A percentile compares a stretch with the other conserved stretches of the same genome.
These are phyloP conservation scores for Chloropicon primus DNA, from an alignment of 139 green algal genomes.

Conservation along the genomic window DNA sequence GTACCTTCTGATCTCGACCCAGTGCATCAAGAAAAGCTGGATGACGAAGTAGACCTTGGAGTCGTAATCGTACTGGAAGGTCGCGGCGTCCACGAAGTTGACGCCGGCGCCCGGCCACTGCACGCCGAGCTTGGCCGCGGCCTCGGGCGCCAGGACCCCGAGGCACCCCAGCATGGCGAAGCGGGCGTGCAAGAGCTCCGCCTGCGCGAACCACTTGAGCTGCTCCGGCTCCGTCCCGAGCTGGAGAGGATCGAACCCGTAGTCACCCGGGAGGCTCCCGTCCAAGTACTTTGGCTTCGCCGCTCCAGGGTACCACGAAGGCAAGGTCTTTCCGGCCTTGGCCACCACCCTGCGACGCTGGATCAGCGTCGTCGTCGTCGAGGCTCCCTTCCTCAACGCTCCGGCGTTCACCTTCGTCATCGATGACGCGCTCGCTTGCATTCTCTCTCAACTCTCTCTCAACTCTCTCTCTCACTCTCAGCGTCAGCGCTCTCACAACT, in stretches of 20 bases:
- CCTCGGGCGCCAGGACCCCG: conserved; percentile 20
- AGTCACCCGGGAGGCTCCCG: conserved; percentile 16
- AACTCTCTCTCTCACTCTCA: too few species aligned
- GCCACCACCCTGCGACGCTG: too few species aligned
- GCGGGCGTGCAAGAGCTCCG: conserved; percentile 31
- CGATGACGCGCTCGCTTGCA: too few species aligned
- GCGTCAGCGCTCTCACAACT: too few species aligned
- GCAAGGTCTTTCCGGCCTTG: background rate
- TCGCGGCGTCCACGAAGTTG: conserved; percentile 18
- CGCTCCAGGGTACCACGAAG: conserved; percentile 6
- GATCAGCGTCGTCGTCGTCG: too few species aligned
- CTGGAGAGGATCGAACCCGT: conserved; percentile 4
- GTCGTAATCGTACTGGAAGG: conserved; percentile 12
- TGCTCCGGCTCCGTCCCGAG: conserved; percentile 5
- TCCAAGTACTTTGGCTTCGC: conserved; percentile 23
- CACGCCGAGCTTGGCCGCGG: conserved; percentile 1
- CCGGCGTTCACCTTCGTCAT: too few species aligned
- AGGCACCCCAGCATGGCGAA: conserved; percentile 36
- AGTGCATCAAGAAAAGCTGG: conserved; percentile 33
- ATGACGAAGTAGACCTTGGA: conserved; percentile 5
- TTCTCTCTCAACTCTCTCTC: too few species aligned
- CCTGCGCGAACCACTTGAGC: conserved; percentile 22
- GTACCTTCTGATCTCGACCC: conserved; percentile 35
- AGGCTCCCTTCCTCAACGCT: too few species aligned
- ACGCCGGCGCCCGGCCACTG: background rate